phyloP scores from a whole-genome alignment of 2,329 filamentous ascomycete species.

The Diaporthe nobilis region DNA sequence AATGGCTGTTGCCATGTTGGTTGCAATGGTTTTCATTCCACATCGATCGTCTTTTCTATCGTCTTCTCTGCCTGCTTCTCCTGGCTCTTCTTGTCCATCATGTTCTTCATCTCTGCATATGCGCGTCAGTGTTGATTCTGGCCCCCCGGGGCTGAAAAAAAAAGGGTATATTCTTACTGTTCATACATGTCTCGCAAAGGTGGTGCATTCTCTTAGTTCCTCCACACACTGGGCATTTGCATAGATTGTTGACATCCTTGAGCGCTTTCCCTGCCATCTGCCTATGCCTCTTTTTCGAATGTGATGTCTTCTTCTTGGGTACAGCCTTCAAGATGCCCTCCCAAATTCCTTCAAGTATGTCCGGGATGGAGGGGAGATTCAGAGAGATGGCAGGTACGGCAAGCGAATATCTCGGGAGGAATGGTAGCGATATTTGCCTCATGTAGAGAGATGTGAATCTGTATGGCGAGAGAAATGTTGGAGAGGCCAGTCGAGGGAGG shows the following conservation, averaged over 20 bases:
- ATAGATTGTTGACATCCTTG: slow-evolving; percentile 89
- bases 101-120: slow-evolving; percentile 38
- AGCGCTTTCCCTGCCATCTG: slow-evolving; percentile 96
- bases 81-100: slow-evolving; percentile 36
- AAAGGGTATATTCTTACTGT: slow-evolving; percentile 69
- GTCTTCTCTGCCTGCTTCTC: slow-evolving; percentile 34
- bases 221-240: slow-evolving; percentile 91
- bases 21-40: slow-evolving; percentile 8
- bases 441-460: slow-evolving; percentile 61
- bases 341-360: slow-evolving; percentile 87
- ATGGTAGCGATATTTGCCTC: slow-evolving; percentile 60
- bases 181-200: slow-evolving; percentile 88
- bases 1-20: background rate
- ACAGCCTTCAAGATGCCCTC: slow-evolving; percentile 92
- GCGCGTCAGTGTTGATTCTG: slow-evolving; percentile 26
- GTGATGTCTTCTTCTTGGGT: slow-evolving; percentile 98
- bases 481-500: slow-evolving; percentile 67
- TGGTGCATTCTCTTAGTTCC: slow-evolving; percentile 89
- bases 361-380: slow-evolving; percentile 71
- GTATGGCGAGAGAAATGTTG: slow-evolving; percentile 55
- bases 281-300: slow-evolving; percentile 93
- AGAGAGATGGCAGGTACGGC: slow-evolving; percentile 73
- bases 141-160: too few species aligned
- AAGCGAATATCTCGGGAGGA: slow-evolving; percentile 69
- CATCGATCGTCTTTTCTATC: slow-evolving; percentile 34